Conservation (phyloP, 306 rosid species). For the Fagus crenata region DNA sequence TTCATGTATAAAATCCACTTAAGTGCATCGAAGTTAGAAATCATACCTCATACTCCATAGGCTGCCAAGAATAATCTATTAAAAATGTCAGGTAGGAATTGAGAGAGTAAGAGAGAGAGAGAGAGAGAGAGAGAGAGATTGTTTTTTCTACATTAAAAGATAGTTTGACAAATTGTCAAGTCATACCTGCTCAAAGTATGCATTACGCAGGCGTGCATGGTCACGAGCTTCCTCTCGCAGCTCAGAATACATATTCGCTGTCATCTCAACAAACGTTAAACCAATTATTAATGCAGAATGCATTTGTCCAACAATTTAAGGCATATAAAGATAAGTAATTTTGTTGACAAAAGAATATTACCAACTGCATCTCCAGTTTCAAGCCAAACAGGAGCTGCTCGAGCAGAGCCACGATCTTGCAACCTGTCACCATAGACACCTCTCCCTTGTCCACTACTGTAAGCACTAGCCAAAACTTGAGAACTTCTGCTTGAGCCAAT, state of each 20-base stretch:
- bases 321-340: conserved; percentile 39
- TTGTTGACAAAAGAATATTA: conserved; percentile 52
- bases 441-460: conserved; percentile 68
- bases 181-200: conserved; percentile 91
- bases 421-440: conserved; percentile 58
- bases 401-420: conserved; percentile 68
- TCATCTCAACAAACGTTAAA: conserved; percentile 57
- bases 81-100: neutral
- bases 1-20: neutral
- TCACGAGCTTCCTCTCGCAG: conserved; percentile 97
- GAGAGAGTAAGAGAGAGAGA: neutral
- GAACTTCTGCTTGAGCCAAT: conserved; percentile 85
- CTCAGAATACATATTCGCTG: conserved; percentile 93
- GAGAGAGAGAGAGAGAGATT: neutral
- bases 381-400: conserved; percentile 87
- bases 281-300: conserved; percentile 38
- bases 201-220: conserved; percentile 94
- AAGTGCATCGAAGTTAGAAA: neutral
- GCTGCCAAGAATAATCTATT: conserved; percentile 1
- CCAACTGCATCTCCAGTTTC: conserved; percentile 98
- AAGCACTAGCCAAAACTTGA: conserved; percentile 58
- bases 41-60: conserved; percentile 2
- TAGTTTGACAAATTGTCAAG: conserved; percentile 9
- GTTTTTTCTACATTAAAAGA: neutral
- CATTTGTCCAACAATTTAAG: conserved; percentile 32